These are phyloP conservation scores for Fusarium sp. DNA, from an alignment of 2,329 filamentous ascomycete genomes.

Conservation along the genomic window DNA sequence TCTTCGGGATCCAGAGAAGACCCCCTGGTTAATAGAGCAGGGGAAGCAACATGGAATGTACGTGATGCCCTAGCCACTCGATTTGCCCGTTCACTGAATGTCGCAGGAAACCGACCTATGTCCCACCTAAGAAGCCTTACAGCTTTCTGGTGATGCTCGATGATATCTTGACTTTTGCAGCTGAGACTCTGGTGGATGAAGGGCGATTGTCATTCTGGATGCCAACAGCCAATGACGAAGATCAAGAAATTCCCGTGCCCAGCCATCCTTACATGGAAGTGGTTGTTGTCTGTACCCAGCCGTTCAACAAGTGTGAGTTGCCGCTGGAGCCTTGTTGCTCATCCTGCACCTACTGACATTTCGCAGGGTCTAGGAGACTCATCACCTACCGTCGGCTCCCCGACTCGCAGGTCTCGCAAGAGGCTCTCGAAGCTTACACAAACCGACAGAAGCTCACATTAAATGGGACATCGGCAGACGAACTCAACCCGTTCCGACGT, in stretches of 20 bases:
- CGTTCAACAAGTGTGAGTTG: slow-evolving; percentile 84
- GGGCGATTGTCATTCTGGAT: slow-evolving; percentile 96
- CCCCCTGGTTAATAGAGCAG: slow-evolving; percentile 71
- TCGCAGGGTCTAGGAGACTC: slow-evolving; percentile 83
- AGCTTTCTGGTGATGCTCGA: slow-evolving; percentile 90
- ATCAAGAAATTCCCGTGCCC: slow-evolving; percentile 81
- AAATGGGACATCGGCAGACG: slow-evolving; percentile 65
- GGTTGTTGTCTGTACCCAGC: slow-evolving; percentile 82
- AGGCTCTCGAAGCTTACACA: slow-evolving; percentile 54
- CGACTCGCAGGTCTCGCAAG: slow-evolving; percentile 65
- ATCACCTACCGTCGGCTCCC: slow-evolving; percentile 84
- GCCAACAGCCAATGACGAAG: slow-evolving; percentile 86
- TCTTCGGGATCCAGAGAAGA: slow-evolving; percentile 73
- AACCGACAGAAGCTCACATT: slow-evolving; percentile 46
- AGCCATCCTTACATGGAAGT: slow-evolving; percentile 80
- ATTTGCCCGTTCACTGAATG: slow-evolving; percentile 24
- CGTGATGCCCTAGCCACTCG: slow-evolving; percentile 46
- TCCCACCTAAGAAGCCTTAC: slow-evolving; percentile 92
- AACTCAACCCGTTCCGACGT: slow-evolving; percentile 70
- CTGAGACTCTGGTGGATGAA: slow-evolving; percentile 78
- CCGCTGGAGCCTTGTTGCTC: neutral
- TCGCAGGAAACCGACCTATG: slow-evolving; percentile 68
- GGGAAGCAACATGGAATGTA: slow-evolving; percentile 77
- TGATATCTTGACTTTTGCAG: slow-evolving; percentile 87
- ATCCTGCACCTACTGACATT: neutral